Conservation (phyloP, 805 yeast genomes). For the Diddensiella caesifluorescens region DNA sequence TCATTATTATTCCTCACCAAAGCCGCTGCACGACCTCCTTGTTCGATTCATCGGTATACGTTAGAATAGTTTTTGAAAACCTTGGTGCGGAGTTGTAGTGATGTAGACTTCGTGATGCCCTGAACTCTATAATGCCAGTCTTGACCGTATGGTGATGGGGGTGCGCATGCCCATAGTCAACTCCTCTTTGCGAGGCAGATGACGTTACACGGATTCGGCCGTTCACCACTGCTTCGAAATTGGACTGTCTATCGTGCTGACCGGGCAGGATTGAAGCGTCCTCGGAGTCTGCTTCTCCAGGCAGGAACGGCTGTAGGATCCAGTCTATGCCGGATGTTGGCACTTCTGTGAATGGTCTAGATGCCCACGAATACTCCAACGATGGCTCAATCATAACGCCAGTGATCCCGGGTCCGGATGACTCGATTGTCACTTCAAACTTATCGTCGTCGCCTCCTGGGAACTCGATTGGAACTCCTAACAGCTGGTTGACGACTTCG, state of each 20-base stretch:
- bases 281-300: slow-evolving; percentile 16
- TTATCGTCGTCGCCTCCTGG: slow-evolving; percentile 6
- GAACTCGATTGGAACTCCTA: slow-evolving; percentile 19
- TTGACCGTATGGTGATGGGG: neutral
- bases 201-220: slow-evolving; percentile 10
- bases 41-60: slow-evolving; percentile 9
- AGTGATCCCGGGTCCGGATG: slow-evolving; percentile 20
- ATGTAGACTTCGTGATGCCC: slow-evolving; percentile 12
- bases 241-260: slow-evolving; percentile 6
- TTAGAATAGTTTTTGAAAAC: slow-evolving; percentile 10
- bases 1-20: slow-evolving; percentile 8
- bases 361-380: slow-evolving; percentile 11
- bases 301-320: slow-evolving; percentile 15
- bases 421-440: slow-evolving; percentile 12
- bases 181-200: neutral
- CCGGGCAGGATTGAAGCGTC: slow-evolving; percentile 12
- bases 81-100: slow-evolving; percentile 14
- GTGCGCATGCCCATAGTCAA: neutral
- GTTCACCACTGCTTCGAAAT: slow-evolving; percentile 16
- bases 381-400: slow-evolving; percentile 18
- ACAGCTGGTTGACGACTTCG: slow-evolving; percentile 14
- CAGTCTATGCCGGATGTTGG: slow-evolving; percentile 15
- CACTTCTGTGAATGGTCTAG: slow-evolving; percentile 16
- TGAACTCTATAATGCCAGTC: slow-evolving; percentile 10
- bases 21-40: slow-evolving; percentile 7